Evolutionary conservation across 331 rosid species (phyloP).

Genomic region (Acacia pycnantha): DNA sequence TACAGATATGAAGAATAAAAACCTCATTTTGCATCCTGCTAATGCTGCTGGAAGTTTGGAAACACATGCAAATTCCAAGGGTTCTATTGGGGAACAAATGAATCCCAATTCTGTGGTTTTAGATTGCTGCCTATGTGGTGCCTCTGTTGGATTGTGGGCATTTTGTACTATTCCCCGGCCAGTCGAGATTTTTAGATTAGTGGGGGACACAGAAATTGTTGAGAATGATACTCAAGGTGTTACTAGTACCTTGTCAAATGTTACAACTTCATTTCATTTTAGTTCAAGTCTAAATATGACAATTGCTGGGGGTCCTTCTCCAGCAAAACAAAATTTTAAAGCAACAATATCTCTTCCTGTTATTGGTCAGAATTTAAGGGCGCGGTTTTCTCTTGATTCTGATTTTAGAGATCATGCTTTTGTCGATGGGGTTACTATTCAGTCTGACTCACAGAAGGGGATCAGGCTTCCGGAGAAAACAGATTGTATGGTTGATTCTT

Average conservation of each 20-base stretch:
- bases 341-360: conserved; percentile 82
- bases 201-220: conserved; percentile 59
- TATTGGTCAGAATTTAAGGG: conserved; percentile 80
- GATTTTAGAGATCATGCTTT: conserved; percentile 40
- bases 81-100: conserved; percentile 44
- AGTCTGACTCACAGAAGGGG: conserved; percentile 39
- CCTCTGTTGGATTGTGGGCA: conserved; percentile 91
- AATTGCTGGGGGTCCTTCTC: conserved; percentile 98
- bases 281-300: conserved; percentile 62
- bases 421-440: conserved; percentile 34
- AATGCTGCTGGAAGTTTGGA: conserved; percentile 31
- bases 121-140: conserved; percentile 91
- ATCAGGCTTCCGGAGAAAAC: conserved; percentile 35
- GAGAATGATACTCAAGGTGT: conserved; percentile 39
- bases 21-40: conserved; percentile 34
- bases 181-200: conserved; percentile 64
- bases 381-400: conserved; percentile 62
- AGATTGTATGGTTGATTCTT: conserved; percentile 22
- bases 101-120: conserved; percentile 78
- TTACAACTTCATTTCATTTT: conserved; percentile 48
- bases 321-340: conserved; percentile 82
- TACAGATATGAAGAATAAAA: conserved; percentile 33
- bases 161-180: conserved; percentile 66
- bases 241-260: conserved; percentile 20
- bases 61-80: conserved; percentile 39